phyloP scores from a whole-genome alignment of 352 stramenopile species.

The Lagenidium sp. region DNA sequence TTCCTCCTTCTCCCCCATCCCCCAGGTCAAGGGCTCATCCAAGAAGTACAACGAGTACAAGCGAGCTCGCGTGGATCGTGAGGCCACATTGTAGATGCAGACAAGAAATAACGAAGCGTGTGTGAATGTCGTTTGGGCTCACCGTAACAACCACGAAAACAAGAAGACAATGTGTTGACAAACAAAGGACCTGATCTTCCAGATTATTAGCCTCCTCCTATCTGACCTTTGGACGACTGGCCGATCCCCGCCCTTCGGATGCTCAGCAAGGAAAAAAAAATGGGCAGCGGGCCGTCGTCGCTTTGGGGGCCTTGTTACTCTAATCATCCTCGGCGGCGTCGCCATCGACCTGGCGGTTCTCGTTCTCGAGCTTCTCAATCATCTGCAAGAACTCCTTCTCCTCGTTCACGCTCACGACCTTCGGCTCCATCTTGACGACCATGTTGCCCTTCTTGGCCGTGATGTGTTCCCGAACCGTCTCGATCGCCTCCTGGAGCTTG shows the following conservation, averaged over 20 bases:
- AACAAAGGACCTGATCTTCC: no score
- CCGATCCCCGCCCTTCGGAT: no score
- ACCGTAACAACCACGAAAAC: no score
- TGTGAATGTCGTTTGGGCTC: no score
- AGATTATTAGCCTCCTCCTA: no score
- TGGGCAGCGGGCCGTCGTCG: no score
- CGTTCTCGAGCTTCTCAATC: conserved; percentile 98
- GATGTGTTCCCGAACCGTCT: conserved; percentile 92
- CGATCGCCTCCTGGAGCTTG: conserved; percentile 95
- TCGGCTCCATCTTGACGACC: conserved; percentile 98
- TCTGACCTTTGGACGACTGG: no score
- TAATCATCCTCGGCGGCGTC: conserved; percentile 94
- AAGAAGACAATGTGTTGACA: no score
- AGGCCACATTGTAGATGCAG: conserved; percentile 31
- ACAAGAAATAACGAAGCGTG: no score
- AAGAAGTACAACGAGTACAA: conserved; percentile 85
- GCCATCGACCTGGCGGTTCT: conserved; percentile 98
- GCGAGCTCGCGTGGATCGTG: conserved; percentile 36
- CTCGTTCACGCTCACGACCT: conserved; percentile 98
- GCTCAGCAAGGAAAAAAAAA: no score
- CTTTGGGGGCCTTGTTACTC: no score
- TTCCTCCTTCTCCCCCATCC: not conserved
- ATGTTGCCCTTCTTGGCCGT: conserved; percentile 92
- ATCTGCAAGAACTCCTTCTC: conserved; percentile 98
- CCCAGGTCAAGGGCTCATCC: conserved; percentile 45